A percentile compares a stretch with the other conserved stretches of the same genome.
Evolutionary conservation across 2,329 filamentous ascomycete genomes (phyloP).

Genomic region (Diaporthe caulivora): DNA sequence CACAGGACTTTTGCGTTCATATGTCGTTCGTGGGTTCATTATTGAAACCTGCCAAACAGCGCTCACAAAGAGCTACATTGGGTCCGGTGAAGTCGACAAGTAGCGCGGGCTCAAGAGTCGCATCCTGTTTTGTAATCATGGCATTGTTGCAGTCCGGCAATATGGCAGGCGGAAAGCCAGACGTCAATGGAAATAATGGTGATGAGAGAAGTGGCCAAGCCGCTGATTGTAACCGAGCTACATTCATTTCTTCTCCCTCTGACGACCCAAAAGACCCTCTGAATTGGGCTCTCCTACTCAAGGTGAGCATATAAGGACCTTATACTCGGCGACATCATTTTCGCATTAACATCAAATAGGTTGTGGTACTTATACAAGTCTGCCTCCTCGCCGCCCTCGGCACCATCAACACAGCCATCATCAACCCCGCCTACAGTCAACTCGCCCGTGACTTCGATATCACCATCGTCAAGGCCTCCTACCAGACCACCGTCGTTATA

Average conservation of each 20-base stretch:
- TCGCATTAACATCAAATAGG: constrained; percentile 43
- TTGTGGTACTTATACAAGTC: constrained; percentile 46
- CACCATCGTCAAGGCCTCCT: constrained; percentile 42
- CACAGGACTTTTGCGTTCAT: neutral
- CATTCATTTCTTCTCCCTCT: constrained; percentile 22
- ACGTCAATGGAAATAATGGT: neutral
- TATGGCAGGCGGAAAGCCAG: neutral
- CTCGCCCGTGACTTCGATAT: constrained; percentile 43
- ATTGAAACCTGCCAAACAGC: too few species aligned
- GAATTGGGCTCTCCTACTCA: constrained; percentile 32
- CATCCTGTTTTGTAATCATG: too few species aligned
- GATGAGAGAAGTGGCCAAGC: neutral
- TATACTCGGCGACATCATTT: neutral
- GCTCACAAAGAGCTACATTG: neutral
- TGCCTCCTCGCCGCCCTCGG: constrained; percentile 46
- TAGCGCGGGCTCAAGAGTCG: too few species aligned
- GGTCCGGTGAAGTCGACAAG: neutral
- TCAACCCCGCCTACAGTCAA: constrained; percentile 44
- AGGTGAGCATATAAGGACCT: neutral
- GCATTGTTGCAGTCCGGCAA: neutral
- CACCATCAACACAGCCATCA: constrained; percentile 44
- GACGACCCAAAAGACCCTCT: constrained; percentile 27
- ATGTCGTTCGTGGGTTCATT: neutral
- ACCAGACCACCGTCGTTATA: constrained; percentile 47
- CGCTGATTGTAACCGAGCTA: constrained; percentile 21